Conservation (phyloP, 73 alveolate genomes). For the Paramecium primaurelia region DNA sequence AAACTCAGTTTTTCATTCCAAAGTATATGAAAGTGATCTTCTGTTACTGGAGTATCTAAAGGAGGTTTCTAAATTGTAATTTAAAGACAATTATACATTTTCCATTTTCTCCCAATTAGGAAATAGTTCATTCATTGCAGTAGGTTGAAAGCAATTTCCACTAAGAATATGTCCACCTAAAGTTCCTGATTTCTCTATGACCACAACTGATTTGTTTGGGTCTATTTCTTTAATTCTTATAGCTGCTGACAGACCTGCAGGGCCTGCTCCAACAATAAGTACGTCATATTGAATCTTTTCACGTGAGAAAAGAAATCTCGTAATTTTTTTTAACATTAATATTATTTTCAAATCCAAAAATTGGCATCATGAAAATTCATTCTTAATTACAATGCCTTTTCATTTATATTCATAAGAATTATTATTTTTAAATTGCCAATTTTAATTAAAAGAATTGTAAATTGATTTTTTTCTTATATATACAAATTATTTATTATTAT, state of each 20-base stretch:
- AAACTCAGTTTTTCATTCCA: constrained; percentile 57
- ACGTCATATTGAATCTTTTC: constrained; percentile 82
- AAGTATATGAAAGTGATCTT: constrained; percentile 80
- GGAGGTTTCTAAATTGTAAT: constrained; percentile 81
- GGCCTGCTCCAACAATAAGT: constrained; percentile 92
- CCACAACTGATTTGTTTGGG: constrained; percentile 73
- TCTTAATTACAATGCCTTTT: neutral
- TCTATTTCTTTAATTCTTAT: constrained; percentile 83
- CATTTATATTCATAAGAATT: too few species aligned
- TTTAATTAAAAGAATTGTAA: neutral
- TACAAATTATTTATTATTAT: too few species aligned
- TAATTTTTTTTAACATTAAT: constrained; percentile 15
- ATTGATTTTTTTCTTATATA: neutral
- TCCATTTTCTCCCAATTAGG: constrained; percentile 80
- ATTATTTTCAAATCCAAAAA: neutral
- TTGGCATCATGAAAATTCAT: neutral
- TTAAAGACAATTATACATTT: constrained; percentile 28
- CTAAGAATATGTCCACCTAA: constrained; percentile 94
- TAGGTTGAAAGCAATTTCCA: constrained; percentile 93
- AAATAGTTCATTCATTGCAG: constrained; percentile 81
- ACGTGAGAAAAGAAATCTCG: constrained; percentile 50
- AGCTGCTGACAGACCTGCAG: constrained; percentile 94
- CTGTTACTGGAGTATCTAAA: constrained; percentile 82
- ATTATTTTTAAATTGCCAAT: neutral
- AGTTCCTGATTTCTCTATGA: constrained; percentile 82